Conservation (phyloP, 371 early-diverging fungal genomes). For the Lichtheimia corymbifera region DNA sequence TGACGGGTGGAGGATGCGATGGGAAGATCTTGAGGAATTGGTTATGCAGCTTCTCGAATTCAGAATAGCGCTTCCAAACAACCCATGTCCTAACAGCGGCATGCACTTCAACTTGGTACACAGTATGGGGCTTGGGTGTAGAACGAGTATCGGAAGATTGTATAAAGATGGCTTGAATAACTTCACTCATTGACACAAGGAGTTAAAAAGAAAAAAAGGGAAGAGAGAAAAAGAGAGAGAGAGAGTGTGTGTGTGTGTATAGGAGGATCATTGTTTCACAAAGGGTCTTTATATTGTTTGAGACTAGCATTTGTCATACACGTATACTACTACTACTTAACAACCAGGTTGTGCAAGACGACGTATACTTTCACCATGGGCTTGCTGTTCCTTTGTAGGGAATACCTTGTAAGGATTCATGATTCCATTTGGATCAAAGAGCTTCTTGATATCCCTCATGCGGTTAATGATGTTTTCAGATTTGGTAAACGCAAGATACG, state of each 20-base stretch:
- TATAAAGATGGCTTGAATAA: slow-evolving; percentile 67
- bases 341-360: slow-evolving; percentile 24
- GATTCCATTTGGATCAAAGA: slow-evolving; percentile 83
- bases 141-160: slow-evolving; percentile 60
- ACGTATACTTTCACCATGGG: slow-evolving; percentile 30
- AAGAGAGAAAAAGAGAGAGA: slow-evolving; percentile 3
- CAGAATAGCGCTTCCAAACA: slow-evolving; percentile 84
- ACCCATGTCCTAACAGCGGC: slow-evolving; percentile 83
- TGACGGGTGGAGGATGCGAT: slow-evolving; percentile 50
- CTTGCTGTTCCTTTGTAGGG: slow-evolving; percentile 34
- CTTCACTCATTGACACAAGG: slow-evolving; percentile 44
- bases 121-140: slow-evolving; percentile 68
- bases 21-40: slow-evolving; percentile 58
- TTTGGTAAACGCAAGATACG: slow-evolving; percentile 60
- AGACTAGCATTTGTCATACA: too few species aligned
- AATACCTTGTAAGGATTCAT: slow-evolving; percentile 84
- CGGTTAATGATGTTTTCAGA: slow-evolving; percentile 43
- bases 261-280: too few species aligned
- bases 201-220: slow-evolving; percentile 12
- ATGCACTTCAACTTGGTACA: slow-evolving; percentile 70
- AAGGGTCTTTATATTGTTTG: too few species aligned
- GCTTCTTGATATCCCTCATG: slow-evolving; percentile 70
- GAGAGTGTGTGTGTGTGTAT: background rate
- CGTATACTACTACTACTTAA: slow-evolving; percentile 1
- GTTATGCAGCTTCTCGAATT: slow-evolving; percentile 69